Percentiles rank a stretch among this genome's conserved stretches.
Conservation (phyloP, 352 stramenopile species). For the Pythium apleroticum region DNA sequence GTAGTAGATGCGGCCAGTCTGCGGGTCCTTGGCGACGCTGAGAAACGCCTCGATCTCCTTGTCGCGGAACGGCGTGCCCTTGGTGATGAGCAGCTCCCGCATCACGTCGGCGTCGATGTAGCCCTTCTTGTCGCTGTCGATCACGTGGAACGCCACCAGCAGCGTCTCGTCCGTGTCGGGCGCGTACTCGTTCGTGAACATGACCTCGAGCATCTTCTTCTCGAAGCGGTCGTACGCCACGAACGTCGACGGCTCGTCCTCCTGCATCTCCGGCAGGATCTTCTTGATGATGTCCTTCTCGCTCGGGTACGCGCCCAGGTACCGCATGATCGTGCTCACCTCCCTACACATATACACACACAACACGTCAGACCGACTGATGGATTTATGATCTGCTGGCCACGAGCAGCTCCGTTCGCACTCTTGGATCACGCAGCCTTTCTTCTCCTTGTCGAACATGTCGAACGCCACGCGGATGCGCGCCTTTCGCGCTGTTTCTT, state of each 20-base stretch:
- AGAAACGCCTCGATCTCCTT: slow-evolving; percentile 93
- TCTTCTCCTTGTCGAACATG: slow-evolving; percentile 93
- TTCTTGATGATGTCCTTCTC: slow-evolving; percentile 92
- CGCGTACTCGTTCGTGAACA: slow-evolving; percentile 88
- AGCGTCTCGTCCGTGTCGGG: slow-evolving; percentile 87
- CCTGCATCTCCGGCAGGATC: slow-evolving; percentile 90
- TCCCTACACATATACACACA: slow-evolving; percentile 40
- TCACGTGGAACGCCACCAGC: slow-evolving; percentile 73
- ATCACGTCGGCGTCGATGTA: slow-evolving; percentile 91
- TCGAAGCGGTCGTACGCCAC: slow-evolving; percentile 91
- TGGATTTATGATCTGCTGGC: not conserved
- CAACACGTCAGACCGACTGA: not conserved
- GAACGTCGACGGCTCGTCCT: slow-evolving; percentile 89
- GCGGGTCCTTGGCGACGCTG: slow-evolving; percentile 71
- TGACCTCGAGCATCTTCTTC: slow-evolving; percentile 92
- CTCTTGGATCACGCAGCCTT: slow-evolving; percentile 88
- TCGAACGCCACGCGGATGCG: slow-evolving; percentile 84
- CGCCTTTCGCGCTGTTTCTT: slow-evolving; percentile 46
- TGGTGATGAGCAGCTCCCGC: slow-evolving; percentile 85
- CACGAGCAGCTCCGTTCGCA: slow-evolving; percentile 20
- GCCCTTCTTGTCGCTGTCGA: slow-evolving; percentile 79
- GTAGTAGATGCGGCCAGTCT: slow-evolving; percentile 90
- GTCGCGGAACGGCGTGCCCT: slow-evolving; percentile 88
- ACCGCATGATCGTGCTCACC: slow-evolving; percentile 91
- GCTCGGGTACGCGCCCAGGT: slow-evolving; percentile 87